These are phyloP conservation scores for Cymodocea nodosa DNA, from an alignment of 116 monocot species.

Conservation along the genomic window DNA sequence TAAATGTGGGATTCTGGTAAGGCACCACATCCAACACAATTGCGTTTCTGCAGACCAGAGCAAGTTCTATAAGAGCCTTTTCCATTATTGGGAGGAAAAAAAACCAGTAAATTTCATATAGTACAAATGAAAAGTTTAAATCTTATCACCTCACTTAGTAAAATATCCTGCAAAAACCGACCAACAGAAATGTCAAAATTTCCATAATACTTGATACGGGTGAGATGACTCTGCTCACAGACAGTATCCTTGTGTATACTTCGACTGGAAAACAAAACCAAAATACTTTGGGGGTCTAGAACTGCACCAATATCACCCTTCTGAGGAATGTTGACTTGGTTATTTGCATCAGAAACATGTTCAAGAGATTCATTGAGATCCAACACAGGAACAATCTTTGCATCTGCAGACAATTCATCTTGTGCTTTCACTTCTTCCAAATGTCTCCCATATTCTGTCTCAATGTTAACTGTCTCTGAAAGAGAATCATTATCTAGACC, in stretches of 20 bases:
- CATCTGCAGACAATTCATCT: conserved; percentile 5
- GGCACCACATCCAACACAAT: conserved; percentile 56
- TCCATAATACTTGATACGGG: conserved; percentile 84
- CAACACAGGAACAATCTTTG: conserved; percentile 6
- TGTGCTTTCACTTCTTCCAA: conserved; percentile 15
- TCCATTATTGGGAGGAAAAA: neutral
- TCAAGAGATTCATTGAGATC: conserved; percentile 18
- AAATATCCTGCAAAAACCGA: conserved; percentile 57
- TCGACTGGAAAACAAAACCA: conserved; percentile 56
- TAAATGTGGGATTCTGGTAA: conserved; percentile 68
- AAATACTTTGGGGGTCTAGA: conserved; percentile 59
- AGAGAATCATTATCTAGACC: conserved; percentile 10
- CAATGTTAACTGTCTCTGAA: conserved; percentile 17
- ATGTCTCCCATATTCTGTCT: conserved; percentile 7
- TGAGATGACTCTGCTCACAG: conserved; percentile 71
- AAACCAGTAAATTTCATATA: neutral
- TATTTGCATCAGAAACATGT: conserved; percentile 16
- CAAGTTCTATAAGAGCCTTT: neutral
- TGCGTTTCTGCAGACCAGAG: conserved; percentile 34
- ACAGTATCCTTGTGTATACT: conserved; percentile 34
- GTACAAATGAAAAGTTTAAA: neutral
- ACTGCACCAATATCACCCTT: conserved; percentile 30
- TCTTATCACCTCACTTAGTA: conserved; percentile 52
- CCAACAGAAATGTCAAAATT: conserved; percentile 73
- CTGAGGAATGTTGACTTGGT: conserved; percentile 1